phyloP scores from a whole-genome alignment of 1,284 basidiomycete species.

The Rhodotorula mucilaginosa region DNA sequence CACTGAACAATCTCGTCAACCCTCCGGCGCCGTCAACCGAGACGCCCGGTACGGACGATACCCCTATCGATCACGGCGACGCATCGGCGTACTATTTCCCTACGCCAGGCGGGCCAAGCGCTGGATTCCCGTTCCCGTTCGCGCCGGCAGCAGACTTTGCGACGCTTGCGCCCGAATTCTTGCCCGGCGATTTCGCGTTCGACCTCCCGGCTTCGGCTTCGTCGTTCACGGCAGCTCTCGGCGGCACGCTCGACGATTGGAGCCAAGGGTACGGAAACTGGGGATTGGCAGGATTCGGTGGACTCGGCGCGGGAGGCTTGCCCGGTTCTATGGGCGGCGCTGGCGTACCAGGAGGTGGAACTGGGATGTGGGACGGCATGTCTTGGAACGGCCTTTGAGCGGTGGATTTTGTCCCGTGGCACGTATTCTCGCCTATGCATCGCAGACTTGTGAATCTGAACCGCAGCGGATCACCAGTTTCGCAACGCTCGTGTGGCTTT shows the following conservation, averaged over 20 bases:
- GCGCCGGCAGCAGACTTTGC: not conserved
- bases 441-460: too few species aligned
- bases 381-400: not conserved
- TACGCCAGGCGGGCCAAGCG: not conserved
- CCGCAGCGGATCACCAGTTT: too few species aligned
- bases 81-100: not conserved
- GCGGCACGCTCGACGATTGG: constrained; percentile 18
- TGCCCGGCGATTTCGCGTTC: constrained; percentile 25
- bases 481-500: too few species aligned
- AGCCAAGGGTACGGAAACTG: constrained; percentile 9
- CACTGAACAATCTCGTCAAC: not conserved
- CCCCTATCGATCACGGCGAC: not conserved
- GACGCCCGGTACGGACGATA: not conserved
- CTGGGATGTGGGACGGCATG: constrained; percentile 2
- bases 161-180: not conserved
- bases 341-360: not conserved
- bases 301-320: constrained; percentile 4
- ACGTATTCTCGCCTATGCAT: too few species aligned
- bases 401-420: too few species aligned
- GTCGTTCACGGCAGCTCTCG: constrained; percentile 18
- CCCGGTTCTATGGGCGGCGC: not conserved
- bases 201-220: constrained; percentile 13
- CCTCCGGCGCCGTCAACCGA: not conserved
- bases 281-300: constrained; percentile 15
- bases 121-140: not conserved